Conservation (phyloP, 2,329 filamentous ascomycete species). For the Penicillium thymicola region DNA sequence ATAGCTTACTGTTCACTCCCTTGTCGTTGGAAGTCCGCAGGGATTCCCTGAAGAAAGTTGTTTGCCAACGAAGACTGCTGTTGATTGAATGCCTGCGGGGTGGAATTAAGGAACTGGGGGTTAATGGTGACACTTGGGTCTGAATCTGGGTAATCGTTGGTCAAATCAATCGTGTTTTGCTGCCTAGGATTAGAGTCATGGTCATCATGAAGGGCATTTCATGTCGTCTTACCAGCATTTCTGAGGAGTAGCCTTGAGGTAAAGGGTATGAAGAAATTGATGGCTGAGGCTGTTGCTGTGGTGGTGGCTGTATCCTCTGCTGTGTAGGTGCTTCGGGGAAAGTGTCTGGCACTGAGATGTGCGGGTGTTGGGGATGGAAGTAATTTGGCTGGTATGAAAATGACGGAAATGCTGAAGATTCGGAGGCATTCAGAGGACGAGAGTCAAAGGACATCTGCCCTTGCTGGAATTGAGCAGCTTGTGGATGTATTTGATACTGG, state of each 20-base stretch:
- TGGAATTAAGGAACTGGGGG: slow-evolving; percentile 37
- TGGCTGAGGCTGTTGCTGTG: slow-evolving; percentile 21
- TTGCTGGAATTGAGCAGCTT: slow-evolving; percentile 31
- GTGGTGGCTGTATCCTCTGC: slow-evolving; percentile 10
- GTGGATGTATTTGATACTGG: slow-evolving; percentile 28
- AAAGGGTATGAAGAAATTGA: slow-evolving; percentile 28
- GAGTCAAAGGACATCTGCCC: slow-evolving; percentile 32
- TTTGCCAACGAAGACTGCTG: slow-evolving; percentile 24
- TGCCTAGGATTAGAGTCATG: slow-evolving; percentile 16
- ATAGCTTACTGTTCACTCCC: slow-evolving; percentile 28
- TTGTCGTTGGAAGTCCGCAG: slow-evolving; percentile 25
- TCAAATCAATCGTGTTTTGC: slow-evolving; percentile 30
- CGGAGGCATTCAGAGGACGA: slow-evolving; percentile 26
- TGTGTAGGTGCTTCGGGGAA: slow-evolving; percentile 26
- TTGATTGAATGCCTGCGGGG: slow-evolving; percentile 22
- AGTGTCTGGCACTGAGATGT: slow-evolving; percentile 25
- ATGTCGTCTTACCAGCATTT: slow-evolving; percentile 22
- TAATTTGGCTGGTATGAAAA: slow-evolving; percentile 34
- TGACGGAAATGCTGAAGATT: slow-evolving; percentile 32
- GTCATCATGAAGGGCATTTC: not conserved
- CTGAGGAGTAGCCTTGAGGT: slow-evolving; percentile 25
- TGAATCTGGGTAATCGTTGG: slow-evolving; percentile 29
- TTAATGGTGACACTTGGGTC: slow-evolving; percentile 35
- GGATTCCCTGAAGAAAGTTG: slow-evolving; percentile 29
- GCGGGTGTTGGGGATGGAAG: slow-evolving; percentile 28